Conservation (phyloP, 441 rosid genomes). For the Brassica hybrid region DNA sequence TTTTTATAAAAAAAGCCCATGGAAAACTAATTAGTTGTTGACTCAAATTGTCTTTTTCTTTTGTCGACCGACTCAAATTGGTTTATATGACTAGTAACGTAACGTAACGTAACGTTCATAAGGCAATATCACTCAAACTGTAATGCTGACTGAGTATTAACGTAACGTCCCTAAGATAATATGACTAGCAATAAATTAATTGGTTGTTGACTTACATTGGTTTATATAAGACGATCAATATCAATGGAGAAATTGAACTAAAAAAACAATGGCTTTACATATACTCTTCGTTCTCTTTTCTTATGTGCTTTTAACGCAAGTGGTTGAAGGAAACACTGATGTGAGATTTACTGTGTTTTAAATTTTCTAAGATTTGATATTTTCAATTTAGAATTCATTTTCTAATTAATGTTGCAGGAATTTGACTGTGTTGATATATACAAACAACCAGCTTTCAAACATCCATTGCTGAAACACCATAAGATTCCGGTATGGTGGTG, state of each 20-base stretch:
- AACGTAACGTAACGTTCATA: background rate
- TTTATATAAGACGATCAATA: background rate
- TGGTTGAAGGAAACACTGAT: background rate
- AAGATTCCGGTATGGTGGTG: too few species aligned
- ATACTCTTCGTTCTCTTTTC: background rate
- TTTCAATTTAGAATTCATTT: too few species aligned
- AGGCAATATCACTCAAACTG: too few species aligned
- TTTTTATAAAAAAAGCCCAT: too few species aligned
- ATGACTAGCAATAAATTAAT: background rate
- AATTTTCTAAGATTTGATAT: too few species aligned
- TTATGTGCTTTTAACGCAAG: background rate
- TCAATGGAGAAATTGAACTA: background rate
- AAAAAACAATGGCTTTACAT: conserved; percentile 2
- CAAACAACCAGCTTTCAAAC: too few species aligned
- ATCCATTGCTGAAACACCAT: too few species aligned
- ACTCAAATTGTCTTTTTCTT: too few species aligned
- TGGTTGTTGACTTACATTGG: background rate
- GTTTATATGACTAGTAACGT: background rate
- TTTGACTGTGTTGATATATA: too few species aligned
- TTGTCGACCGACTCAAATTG: too few species aligned
- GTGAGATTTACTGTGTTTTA: background rate
- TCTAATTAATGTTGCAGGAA: too few species aligned
- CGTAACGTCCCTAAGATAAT: background rate
- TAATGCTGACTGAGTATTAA: background rate
- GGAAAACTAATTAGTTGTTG: too few species aligned